Base-by-base conservation (phyloP, 1,139 yeast genomes). In the Komagataea norvegica region DNA sequence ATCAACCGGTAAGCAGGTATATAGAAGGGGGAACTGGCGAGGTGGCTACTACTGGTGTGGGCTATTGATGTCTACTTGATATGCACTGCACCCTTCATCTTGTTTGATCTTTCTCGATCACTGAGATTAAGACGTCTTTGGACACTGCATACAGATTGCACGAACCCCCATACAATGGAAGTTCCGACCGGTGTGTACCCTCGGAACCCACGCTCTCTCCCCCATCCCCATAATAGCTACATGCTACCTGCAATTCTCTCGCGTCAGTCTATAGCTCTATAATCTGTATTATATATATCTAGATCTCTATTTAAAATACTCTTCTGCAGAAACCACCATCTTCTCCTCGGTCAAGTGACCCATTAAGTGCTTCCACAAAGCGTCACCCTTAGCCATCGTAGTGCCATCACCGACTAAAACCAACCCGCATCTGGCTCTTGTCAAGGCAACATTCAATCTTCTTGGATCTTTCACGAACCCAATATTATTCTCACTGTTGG, bases 371-470 rank as follows among this genome's bases (percentile, higher is more conserved):
- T 55, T 61, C 88, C 87, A 80, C 31, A 77, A 53, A 4, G 54
- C 47, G 42, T 69, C 73, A 3, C 80, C 75, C 8, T 56, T 55
- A 19, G 59, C 54, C 54, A 80, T 62, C 40, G 79, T 72, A 3
- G 61, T 49, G 6, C 66, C 68, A 54, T 79, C 77, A 29, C 88
- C 87, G 40, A 77, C 65, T 26, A 77, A 53, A 2, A 76, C 57
- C 50, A 77, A 57, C 1, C 80, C 79, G 45, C 70, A 72, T 52
- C 66, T 70, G 5, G 83, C 82, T 64, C 84, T 69, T 3, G 84
- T 77, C 46, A 77, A 60, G 0, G 82, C 84, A 38, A 77, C 84
- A 48, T 77, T 76, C 48, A 76, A 56, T 57, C 82, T 65, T 57
- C 83, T 61, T 38, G 68, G 68, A 48, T 77, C 83, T 36, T 62